Evolutionary conservation across 2,329 filamentous ascomycete genomes (phyloP), one percentile per base, ranked within the genome.

Genomic region (Dissoconium aciculare): DNA sequence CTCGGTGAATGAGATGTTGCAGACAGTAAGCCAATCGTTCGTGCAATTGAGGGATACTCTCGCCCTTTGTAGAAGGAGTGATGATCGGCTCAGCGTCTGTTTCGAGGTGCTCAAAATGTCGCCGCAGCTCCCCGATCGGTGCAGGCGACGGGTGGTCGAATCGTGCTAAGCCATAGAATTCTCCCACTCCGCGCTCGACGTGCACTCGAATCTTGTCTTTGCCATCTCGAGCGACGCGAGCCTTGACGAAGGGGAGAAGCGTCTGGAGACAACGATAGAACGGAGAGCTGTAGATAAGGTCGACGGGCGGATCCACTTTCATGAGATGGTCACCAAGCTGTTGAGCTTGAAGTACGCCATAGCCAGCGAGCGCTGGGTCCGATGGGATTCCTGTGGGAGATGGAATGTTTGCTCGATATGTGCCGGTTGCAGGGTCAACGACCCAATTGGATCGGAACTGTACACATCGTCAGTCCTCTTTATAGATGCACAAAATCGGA

Each of bases 361-460:
- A 77, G 13, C 80, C 74, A 5, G 85, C 84, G 45, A 98, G 68
- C 6, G 82, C 76, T 27, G 85, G 85, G 52, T 98, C 89, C 15
- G 79, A 78, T 3, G 85, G 68, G 40, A 93, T 84, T 31, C 81
- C 80, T 4, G 89, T 95, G 1, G 89, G 87, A 21, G 81, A 83
- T 25, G 67, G 72, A 42, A 89, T 72, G 35, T 64, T 65, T 14
- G 78, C 64, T 32, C 67, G 69, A 62, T 95, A 95, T 44, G 66
- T 67, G 31, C 89, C 87, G 21, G 81, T 87, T 38, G 67, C 60
- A 27, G 74, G 72, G 57, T 95, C 76, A 37, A 95, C 81, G 26
- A 72, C 71, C 83, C 85, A 95, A 53, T 79, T 84, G 41, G 80
- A 77, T 39, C 89, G 83, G 57, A 92, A 93, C 85, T 91, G 55